Evolutionary conservation across 768 basidiomycete genomes (phyloP).

Genomic region (Trametes elegans): DNA sequence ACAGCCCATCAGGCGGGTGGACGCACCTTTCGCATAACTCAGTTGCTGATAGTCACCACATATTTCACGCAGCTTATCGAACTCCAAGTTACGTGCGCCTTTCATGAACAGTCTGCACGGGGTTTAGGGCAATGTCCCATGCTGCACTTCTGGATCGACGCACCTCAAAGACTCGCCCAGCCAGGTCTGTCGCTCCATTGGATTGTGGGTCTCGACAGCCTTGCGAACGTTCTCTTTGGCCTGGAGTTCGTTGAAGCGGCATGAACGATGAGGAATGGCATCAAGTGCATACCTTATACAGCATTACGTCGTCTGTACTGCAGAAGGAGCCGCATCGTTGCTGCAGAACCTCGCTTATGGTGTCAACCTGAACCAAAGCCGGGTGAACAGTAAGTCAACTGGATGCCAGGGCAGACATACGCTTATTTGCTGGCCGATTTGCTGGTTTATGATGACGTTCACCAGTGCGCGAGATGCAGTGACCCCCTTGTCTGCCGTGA

Average conservation of each 20-base stretch:
- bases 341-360: slow-evolving; percentile 92
- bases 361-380: slow-evolving; percentile 68
- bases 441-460: slow-evolving; percentile 95
- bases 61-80: slow-evolving; percentile 82
- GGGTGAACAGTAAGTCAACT: neutral
- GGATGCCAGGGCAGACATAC: slow-evolving; percentile 44
- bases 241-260: slow-evolving; percentile 35
- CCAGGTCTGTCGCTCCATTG: slow-evolving; percentile 71
- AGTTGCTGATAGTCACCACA: slow-evolving; percentile 87
- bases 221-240: slow-evolving; percentile 92
- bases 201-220: slow-evolving; percentile 78
- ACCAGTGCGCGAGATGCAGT: slow-evolving; percentile 88
- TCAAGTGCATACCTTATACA: slow-evolving; percentile 74
- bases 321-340: slow-evolving; percentile 96
- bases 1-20: neutral
- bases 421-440: slow-evolving; percentile 95
- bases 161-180: slow-evolving; percentile 87
- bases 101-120: slow-evolving; percentile 75
- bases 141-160: slow-evolving; percentile 8
- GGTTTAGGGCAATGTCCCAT: neutral
- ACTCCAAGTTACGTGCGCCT: slow-evolving; percentile 80
- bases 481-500: slow-evolving; percentile 82
- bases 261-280: too few species aligned
- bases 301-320: slow-evolving; percentile 95
- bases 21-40: slow-evolving; percentile 74